Evolutionary conservation across 2,329 filamentous ascomycete species (phyloP).

Genomic region (Stachybotrys elegans): DNA sequence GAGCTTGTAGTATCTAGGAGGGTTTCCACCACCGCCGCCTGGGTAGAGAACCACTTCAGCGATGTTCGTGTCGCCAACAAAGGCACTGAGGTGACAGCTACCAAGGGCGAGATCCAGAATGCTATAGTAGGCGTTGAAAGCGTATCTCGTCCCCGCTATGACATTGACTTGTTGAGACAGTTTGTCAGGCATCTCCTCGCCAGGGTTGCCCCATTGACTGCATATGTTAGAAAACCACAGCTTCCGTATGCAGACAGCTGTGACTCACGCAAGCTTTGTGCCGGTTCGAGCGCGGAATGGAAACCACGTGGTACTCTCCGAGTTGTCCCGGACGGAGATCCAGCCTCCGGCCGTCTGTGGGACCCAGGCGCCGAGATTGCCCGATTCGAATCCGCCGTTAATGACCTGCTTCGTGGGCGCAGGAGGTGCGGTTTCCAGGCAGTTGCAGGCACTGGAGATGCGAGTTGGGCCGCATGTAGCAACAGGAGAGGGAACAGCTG

Average conservation of each 20-base stretch:
- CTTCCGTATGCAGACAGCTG: too few species aligned
- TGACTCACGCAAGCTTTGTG: background rate
- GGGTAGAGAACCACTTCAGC: background rate
- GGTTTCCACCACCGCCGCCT: background rate
- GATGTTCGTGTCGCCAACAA: background rate
- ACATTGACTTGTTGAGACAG: background rate
- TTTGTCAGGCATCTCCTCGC: background rate
- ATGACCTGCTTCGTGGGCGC: background rate
- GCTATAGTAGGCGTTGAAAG: constrained; percentile 2
- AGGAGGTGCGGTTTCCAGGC: background rate
- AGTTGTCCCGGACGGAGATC: background rate
- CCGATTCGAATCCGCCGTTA: constrained; percentile 1
- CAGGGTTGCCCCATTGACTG: constrained; percentile 1
- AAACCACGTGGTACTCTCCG: background rate
- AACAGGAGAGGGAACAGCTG: background rate
- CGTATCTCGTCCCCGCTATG: background rate
- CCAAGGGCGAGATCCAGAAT: background rate
- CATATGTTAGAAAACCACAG: background rate
- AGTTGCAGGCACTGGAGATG: constrained; percentile 1
- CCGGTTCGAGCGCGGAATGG: constrained; percentile 3
- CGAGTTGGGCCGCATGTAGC: constrained; percentile 3
- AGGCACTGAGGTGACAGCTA: background rate
- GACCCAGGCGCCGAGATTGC: background rate
- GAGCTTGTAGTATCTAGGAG: background rate
- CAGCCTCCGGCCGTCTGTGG: background rate